A percentile compares a stretch with the other conserved stretches of the same genome.
phyloP scores from a whole-genome alignment of 108 stramenopile species.

The Fragilaria crotonensis region DNA sequence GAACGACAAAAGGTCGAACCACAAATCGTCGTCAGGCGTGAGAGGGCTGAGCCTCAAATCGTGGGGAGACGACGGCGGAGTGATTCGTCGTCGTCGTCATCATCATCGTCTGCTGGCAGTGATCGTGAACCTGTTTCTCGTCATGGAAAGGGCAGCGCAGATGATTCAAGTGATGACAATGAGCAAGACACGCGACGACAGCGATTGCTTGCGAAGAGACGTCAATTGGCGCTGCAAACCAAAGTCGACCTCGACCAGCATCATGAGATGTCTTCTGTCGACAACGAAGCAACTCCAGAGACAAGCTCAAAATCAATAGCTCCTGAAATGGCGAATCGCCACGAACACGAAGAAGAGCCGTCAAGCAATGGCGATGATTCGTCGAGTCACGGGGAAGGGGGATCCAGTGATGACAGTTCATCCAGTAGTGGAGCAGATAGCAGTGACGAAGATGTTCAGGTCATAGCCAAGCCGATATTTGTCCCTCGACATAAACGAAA shows the following conservation, averaged over 20 bases:
- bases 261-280: too few species aligned
- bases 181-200: constrained; percentile 16
- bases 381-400: not conserved
- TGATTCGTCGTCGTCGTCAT: constrained; percentile 24
- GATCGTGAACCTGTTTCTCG: too few species aligned
- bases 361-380: not conserved
- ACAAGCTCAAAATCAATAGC: not conserved
- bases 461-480: constrained; percentile 59
- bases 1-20: constrained; percentile 1
- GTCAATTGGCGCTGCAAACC: not conserved
- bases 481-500: constrained; percentile 68
- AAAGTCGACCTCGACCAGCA: constrained; percentile 6
- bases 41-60: not conserved
- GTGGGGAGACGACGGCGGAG: constrained; percentile 18
- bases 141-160: constrained; percentile 24
- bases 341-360: not conserved
- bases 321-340: not conserved
- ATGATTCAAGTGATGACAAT: constrained; percentile 14
- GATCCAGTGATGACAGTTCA: not conserved
- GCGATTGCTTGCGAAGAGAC: constrained; percentile 7
- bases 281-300: constrained; percentile 6
- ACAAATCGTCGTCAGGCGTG: not conserved
- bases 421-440: constrained; percentile 6
- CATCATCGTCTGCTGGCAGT: constrained; percentile 16
- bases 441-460: constrained; percentile 20